Base-by-base conservation (phyloP, 2,329 filamentous ascomycete species). In the Alternaria viburni region DNA sequence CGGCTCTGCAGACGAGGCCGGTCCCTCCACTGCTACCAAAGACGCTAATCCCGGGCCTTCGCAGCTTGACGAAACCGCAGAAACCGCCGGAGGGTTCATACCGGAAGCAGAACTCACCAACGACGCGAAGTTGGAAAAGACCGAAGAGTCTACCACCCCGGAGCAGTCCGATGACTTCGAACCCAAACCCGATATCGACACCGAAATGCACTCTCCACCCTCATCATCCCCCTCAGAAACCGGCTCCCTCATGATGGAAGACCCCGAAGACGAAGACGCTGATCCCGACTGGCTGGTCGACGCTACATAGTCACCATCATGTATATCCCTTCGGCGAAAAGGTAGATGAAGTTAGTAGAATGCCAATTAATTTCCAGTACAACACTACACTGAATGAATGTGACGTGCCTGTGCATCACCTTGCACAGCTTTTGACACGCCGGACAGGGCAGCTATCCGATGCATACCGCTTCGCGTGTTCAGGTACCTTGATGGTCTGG, bases 251-350 rank as follows among this genome's bases (percentile, higher is more conserved):
- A 77, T 87, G 8, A 87, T 87, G 2, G 85, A 90, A 69, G 88
- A 90, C 69, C 88, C 88, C 0, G 88, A 90, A 30, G 88, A 90
- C 68, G 87, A 89, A 54, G 88, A 90, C 73, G 87, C 87, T 3
- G 87, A 90, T 66, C 88, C 88, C 4, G 87, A 90, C 46, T 90
- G 88, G 88, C 74, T 90, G 46, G 70, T 79, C 3, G 75, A 78
- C 54, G 74, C 45, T 30, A 63, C 61, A 1, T 63, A 44, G 19
- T 41, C 15, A 17, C 36, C 36, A 11, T 3, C 6, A 41, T 41
- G n/a, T 41, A 15, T 6, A 17, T 41, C 36, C n/a, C n/a, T 41
- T 23, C 23, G 54, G 36, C 15, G 3, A 49, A 32, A 10, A 5
- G 17, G 1, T 41, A 52, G 10, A 59, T 54, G 9, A 1, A 10